Percentiles rank a stretch among this genome's conserved stretches.
phyloP scores from a whole-genome alignment of 2,329 filamentous ascomycete genomes.

The Hymenoscyphus fraxineus region DNA sequence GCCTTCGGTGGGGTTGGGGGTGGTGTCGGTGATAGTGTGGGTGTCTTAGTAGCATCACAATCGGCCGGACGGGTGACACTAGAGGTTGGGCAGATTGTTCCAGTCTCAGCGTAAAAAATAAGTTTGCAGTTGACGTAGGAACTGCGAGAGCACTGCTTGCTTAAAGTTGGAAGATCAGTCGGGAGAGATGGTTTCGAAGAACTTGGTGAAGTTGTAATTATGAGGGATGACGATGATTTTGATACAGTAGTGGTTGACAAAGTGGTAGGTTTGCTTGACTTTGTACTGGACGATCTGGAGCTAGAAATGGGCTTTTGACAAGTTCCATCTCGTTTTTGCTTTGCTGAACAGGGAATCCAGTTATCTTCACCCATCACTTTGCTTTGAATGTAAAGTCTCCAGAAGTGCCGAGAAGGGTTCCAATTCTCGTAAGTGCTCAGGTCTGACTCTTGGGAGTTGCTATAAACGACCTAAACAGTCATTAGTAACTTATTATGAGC shows the following conservation, averaged over 20 bases:
- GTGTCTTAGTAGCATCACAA: not conserved
- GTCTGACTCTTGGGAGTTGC: not conserved
- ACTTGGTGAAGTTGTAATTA: not conserved
- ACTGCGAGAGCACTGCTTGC: not conserved
- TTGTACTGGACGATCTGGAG: not conserved
- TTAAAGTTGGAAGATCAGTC: not conserved
- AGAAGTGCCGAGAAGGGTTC: not conserved
- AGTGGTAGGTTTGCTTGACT: not conserved
- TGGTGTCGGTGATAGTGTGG: not conserved
- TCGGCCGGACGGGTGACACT: not conserved
- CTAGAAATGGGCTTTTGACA: not conserved
- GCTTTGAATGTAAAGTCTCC: not conserved
- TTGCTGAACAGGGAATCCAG: not conserved
- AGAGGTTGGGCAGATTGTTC: not conserved
- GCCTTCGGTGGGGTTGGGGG: not conserved
- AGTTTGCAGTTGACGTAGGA: not conserved
- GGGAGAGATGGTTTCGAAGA: not conserved
- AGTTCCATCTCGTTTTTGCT: not conserved
- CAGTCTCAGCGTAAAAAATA: not conserved
- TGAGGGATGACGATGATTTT: not conserved
- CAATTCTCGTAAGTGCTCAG: not conserved
- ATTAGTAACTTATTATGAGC: not conserved
- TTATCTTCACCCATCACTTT: not conserved
- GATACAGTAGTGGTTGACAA: not conserved
- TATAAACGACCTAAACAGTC: not conserved